Conservation (phyloP, 2,329 filamentous ascomycete species). For the Monilinia vaccinii-corymbosi region DNA sequence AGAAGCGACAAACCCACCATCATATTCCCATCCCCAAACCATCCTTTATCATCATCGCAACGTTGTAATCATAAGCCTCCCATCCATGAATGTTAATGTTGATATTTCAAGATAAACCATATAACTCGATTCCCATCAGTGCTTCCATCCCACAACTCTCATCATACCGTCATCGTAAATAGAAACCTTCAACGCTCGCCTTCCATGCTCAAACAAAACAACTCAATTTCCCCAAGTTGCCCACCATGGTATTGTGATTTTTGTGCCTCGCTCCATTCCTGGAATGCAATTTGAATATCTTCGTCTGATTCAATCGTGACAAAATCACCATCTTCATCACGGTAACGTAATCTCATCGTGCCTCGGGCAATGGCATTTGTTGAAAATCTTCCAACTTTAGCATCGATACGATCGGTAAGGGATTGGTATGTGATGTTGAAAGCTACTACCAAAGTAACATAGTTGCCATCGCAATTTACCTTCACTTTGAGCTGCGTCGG, state of each 20-base stretch:
- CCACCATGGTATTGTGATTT: conserved; percentile 52
- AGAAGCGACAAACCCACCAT: conserved; percentile 12
- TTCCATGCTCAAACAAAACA: conserved; percentile 57
- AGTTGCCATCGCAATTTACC: conserved; percentile 85
- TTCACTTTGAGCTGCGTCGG: conserved; percentile 87
- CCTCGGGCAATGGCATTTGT: conserved; percentile 74
- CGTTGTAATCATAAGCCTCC: conserved; percentile 25
- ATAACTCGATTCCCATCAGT: conserved; percentile 5
- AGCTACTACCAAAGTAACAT: conserved; percentile 90
- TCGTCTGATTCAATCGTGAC: conserved; percentile 93
- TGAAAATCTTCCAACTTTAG: conserved; percentile 82
- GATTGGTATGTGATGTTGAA: conserved; percentile 94
- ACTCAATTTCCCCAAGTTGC: conserved; percentile 80
- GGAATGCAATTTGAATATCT: conserved; percentile 90
- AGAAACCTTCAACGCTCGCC: conserved; percentile 17
- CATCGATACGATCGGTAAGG: conserved; percentile 89
- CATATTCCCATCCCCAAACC: conserved; percentile 16
- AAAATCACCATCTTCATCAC: conserved; percentile 85
- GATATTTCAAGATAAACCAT: conserved; percentile 13
- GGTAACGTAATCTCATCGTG: conserved; percentile 78
- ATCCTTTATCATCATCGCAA: conserved; percentile 24
- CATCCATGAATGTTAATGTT: conserved; percentile 15
- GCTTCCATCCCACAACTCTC: background rate
- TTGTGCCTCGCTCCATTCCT: conserved; percentile 80
- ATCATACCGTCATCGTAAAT: background rate